phyloP scores from a whole-genome alignment of 805 yeast species.

The Saturnispora silvae region DNA sequence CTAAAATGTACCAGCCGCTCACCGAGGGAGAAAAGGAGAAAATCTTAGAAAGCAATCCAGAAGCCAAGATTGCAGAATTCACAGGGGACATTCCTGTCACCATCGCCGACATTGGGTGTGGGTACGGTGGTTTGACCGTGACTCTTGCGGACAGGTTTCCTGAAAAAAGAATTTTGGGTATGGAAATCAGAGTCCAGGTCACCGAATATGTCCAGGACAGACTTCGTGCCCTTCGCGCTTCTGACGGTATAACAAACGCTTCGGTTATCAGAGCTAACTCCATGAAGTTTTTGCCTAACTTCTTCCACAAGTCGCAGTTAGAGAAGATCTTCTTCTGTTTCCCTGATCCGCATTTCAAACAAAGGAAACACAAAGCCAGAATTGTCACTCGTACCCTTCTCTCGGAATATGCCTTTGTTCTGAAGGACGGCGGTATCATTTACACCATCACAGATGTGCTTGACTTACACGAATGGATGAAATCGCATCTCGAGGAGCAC shows the following conservation, averaged over 20 bases:
- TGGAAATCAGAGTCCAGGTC: conserved; percentile 97
- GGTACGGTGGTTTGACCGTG: conserved; percentile 85
- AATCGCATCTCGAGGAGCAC: conserved; percentile 76
- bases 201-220: conserved; percentile 95
- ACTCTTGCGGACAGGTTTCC: conserved; percentile 73
- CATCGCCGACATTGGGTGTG: conserved; percentile 95
- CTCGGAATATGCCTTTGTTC: conserved; percentile 84
- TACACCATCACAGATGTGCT: conserved; percentile 94
- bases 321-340: conserved; percentile 94
- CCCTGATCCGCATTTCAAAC: conserved; percentile 99
- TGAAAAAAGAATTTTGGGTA: conserved; percentile 69
- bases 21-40: conserved; percentile 26
- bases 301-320: conserved; percentile 72
- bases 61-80: conserved; percentile 21
- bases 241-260: conserved; percentile 62
- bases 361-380: conserved; percentile 94
- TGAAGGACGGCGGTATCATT: conserved; percentile 76
- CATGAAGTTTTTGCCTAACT: conserved; percentile 94
- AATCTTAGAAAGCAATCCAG: conserved; percentile 23
- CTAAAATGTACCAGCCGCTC: conserved; percentile 56
- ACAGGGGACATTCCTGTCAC: conserved; percentile 36
- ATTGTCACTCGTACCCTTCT: conserved; percentile 83
- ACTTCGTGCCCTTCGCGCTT: conserved; percentile 74
- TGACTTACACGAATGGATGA: conserved; percentile 96
- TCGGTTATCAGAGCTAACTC: conserved; percentile 91